A percentile compares a stretch with the other conserved stretches of the same genome.
Evolutionary conservation across 2,329 filamentous ascomycete species (phyloP).

Genomic region (Aspergillus sp.): DNA sequence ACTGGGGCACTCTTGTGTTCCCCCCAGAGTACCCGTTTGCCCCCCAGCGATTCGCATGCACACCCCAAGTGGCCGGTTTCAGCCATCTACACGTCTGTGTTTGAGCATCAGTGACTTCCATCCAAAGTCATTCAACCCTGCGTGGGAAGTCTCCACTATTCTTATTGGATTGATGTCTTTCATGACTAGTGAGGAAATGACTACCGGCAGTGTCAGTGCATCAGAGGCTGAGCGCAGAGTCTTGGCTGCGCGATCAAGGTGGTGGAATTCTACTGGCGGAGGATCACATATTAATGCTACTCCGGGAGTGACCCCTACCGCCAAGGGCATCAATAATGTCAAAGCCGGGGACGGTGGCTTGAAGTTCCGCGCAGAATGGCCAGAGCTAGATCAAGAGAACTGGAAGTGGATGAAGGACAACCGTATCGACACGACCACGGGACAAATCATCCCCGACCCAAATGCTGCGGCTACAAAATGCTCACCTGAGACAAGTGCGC

Average conservation of each 20-base stretch:
- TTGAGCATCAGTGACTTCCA: slow-evolving; percentile 97
- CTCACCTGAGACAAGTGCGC: slow-evolving; percentile 59
- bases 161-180: slow-evolving; percentile 90
- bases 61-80: slow-evolving; percentile 92
- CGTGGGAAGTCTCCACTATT: slow-evolving; percentile 97
- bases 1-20: slow-evolving; percentile 96
- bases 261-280: slow-evolving; percentile 96
- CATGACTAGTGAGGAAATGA: slow-evolving; percentile 99
- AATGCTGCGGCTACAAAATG: slow-evolving; percentile 50
- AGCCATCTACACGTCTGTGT: slow-evolving; percentile 85
- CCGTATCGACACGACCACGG: slow-evolving; percentile 72
- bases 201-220: slow-evolving; percentile 80
- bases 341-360: slow-evolving; percentile 88
- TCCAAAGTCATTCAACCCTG: slow-evolving; percentile 95
- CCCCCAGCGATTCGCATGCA: slow-evolving; percentile 97
- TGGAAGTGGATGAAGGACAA: slow-evolving; percentile 86
- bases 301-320: slow-evolving; percentile 47
- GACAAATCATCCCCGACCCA: slow-evolving; percentile 56
- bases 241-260: slow-evolving; percentile 72
- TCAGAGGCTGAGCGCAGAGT: slow-evolving; percentile 72
- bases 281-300: slow-evolving; percentile 59
- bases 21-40: slow-evolving; percentile 96
- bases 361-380: slow-evolving; percentile 87
- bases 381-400: slow-evolving; percentile 83
- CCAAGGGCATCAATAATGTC: slow-evolving; percentile 70